phyloP scores from a whole-genome alignment of 257 asterid genomes.

The Solanum habrochaites region DNA sequence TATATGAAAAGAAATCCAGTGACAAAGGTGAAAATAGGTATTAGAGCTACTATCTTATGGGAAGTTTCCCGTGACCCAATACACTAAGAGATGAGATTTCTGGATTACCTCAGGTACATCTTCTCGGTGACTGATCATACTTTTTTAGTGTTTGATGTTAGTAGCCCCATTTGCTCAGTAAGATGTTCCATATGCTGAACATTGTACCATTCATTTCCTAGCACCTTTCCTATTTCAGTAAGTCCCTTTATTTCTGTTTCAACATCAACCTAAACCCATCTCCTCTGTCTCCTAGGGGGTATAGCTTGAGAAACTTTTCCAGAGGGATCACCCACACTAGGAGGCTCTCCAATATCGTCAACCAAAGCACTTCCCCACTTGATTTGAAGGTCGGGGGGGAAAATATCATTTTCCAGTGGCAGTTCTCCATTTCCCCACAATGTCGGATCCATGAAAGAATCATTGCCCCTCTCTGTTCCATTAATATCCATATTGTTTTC shows the following conservation, averaged over 20 bases:
- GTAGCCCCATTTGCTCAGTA: constrained; percentile 77
- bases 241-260: constrained; percentile 22
- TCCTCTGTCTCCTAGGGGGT: constrained; percentile 23
- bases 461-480: constrained; percentile 22
- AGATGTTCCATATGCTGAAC: constrained; percentile 52
- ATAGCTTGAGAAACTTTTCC: constrained; percentile 66
- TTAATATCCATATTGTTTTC: constrained; percentile 26
- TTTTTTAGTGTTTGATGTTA: constrained; percentile 43
- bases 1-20: background rate
- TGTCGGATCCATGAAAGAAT: constrained; percentile 27
- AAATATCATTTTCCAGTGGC: constrained; percentile 32
- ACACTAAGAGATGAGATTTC: background rate
- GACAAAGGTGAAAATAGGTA: background rate
- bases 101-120: background rate
- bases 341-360: constrained; percentile 62
- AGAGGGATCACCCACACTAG: constrained; percentile 52
- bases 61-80: background rate
- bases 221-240: constrained; percentile 17
- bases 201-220: constrained; percentile 46
- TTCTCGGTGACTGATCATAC: background rate
- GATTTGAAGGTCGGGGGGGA: constrained; percentile 26
- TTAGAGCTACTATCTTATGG: background rate
- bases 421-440: constrained; percentile 11
- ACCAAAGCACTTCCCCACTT: constrained; percentile 53
- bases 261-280: constrained; percentile 3